Conservation (phyloP, 495 filamentous ascomycete genomes). For the Lindgomyces ingoldianus region DNA sequence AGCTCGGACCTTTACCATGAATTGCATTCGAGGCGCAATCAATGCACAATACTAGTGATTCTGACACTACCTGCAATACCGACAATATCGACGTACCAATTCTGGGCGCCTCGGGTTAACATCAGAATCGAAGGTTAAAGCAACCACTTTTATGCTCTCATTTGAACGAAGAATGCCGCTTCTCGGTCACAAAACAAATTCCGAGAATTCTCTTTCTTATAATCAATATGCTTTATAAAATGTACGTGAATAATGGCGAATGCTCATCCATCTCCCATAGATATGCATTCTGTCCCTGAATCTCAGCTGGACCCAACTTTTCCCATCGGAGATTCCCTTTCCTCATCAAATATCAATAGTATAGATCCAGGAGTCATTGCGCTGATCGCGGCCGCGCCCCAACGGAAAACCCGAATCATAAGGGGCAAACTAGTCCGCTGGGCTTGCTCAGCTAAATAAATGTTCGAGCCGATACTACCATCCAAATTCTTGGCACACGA, state of each 20-base stretch:
- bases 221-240: background rate
- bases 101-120: too few relatives aligned
- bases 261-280: background rate
- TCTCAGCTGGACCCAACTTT: background rate
- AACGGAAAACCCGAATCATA: background rate
- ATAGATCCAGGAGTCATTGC: background rate
- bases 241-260: background rate
- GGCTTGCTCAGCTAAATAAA: background rate
- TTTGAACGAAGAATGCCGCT: too few relatives aligned
- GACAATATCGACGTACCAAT: too few relatives aligned
- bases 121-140: too few relatives aligned
- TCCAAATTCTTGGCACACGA: background rate
- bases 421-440: background rate
- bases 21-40: too few relatives aligned
- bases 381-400: background rate
- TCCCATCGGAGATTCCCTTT: background rate
- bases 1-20: too few relatives aligned
- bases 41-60: too few relatives aligned
- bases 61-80: too few relatives aligned
- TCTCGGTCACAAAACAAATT: too few relatives aligned
- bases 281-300: background rate
- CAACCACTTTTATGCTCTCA: too few relatives aligned
- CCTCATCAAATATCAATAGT: slow-evolving; percentile 2
- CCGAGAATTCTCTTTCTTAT: too few relatives aligned
- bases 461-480: background rate